These are phyloP conservation scores for Stramenopiles sp. DNA, from an alignment of 352 stramenopile genomes.

Conservation along the genomic window DNA sequence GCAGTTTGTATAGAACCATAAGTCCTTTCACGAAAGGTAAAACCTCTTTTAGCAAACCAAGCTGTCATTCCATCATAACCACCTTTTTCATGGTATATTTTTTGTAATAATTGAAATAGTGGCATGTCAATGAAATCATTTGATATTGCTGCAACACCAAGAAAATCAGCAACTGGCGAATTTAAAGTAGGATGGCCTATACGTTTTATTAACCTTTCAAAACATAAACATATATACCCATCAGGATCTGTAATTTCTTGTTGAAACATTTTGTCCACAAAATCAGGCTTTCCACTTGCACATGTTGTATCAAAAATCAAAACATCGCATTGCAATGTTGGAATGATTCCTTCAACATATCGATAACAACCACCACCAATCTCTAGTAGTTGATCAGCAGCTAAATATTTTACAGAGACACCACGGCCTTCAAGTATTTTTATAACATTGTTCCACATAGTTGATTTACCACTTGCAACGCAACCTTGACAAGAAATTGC, in stretches of 20 bases:
- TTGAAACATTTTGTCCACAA: not conserved
- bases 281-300: not conserved
- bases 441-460: not conserved
- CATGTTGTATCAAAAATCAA: not conserved
- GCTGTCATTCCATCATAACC: not conserved
- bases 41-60: not conserved
- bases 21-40: not conserved
- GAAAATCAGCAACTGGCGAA: not conserved
- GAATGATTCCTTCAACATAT: not conserved
- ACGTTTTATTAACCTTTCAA: not conserved
- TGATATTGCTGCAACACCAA: not conserved
- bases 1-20: not conserved
- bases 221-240: not conserved
- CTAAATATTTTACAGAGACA: not conserved
- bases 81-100: not conserved
- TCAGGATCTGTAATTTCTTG: not conserved
- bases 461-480: not conserved
- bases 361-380: not conserved
- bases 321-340: not conserved
- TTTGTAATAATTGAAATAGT: not conserved
- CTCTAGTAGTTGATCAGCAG: not conserved
- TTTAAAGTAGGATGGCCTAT: not conserved
- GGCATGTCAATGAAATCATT: not conserved
- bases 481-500: not conserved
- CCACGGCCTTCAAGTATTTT: not conserved